phyloP scores from a whole-genome alignment of 1,139 yeast species.

The Taphrina populina region DNA sequence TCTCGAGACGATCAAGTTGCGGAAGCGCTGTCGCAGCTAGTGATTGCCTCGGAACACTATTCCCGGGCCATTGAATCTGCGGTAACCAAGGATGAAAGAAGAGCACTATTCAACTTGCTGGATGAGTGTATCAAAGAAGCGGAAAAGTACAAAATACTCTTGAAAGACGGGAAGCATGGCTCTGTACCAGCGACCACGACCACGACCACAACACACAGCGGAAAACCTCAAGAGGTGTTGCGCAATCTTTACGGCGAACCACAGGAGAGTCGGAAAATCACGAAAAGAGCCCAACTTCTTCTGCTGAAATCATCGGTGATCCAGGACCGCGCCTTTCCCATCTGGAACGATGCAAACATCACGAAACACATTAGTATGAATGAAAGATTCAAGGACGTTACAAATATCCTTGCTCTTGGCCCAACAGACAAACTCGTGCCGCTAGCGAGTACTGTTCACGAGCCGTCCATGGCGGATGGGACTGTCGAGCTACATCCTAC shows the following conservation, averaged over 20 bases:
- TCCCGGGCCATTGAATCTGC: slow-evolving; percentile 31
- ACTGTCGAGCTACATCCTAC: slow-evolving; percentile 39
- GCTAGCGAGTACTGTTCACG: neutral
- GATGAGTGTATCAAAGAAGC: slow-evolving; percentile 34
- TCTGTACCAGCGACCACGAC: too few relatives aligned
- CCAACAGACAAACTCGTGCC: neutral
- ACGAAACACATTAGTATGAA: slow-evolving; percentile 2
- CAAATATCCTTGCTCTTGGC: neutral
- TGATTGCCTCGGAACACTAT: slow-evolving; percentile 22
- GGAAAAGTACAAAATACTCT: too few relatives aligned
- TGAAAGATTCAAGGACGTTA: slow-evolving; percentile 17
- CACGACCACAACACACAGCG: too few relatives aligned
- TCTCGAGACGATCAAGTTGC: slow-evolving; percentile 22
- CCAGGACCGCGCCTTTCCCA: slow-evolving; percentile 34
- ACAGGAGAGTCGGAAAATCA: slow-evolving; percentile 1
- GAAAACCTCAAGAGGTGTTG: too few relatives aligned
- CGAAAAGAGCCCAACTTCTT: slow-evolving; percentile 34
- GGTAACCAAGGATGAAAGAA: slow-evolving; percentile 14
- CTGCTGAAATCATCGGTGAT: slow-evolving; percentile 36
- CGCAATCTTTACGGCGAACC: neutral
- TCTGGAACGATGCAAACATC: slow-evolving; percentile 35
- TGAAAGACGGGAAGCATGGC: too few relatives aligned
- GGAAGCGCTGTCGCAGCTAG: slow-evolving; percentile 15
- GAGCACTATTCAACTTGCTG: slow-evolving; percentile 15
- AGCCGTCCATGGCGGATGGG: neutral